Base-by-base conservation (phyloP, 2,329 filamentous ascomycete species). In the Aureobasidium sp. region DNA sequence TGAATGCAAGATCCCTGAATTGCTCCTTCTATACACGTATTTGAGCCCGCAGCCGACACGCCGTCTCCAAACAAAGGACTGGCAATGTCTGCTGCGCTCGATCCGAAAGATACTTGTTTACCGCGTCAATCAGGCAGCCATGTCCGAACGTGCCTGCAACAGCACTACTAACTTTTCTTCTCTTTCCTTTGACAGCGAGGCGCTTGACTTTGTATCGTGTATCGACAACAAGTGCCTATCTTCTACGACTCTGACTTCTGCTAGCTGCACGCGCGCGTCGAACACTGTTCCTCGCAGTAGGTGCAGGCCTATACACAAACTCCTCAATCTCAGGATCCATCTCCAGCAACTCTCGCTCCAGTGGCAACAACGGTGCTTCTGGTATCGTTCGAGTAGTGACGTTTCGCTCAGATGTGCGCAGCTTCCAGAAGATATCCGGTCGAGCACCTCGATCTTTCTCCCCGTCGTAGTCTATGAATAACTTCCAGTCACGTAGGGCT, bases 401-500 rank as follows among this genome's bases (percentile, higher is more conserved):
- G 11, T 73, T 69, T 42, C 70, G 70, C 37, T 72, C 69, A 41
- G 70, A 70, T 62, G 69, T 74, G 20, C 69, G 67, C 25, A 71
- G 64, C 64, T 75, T 75, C 78, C 78, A 80, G 67, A 71, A 76
- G 25, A 80, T 69, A 61, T 77, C 74, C 0, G 77, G 75, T 41
- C 57, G 37, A n/a, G 66, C 65, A 52, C 67, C 68, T 15, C 73
- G 70, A 4, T 68, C 70, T 36, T 71, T 68, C n/a, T 69, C 70
- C 56, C 70, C 69, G 8, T 66, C 66, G 64, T 76, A 74, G 67
- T 80, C 78, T 64, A 80, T 73, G 39, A 75, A 72, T 29, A 82
- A 69, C 47, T 76, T 77, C 76, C 80, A 82, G 65, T 75, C 75
- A 44, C 75, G 71, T 20, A 80, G 70, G 3, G 77, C 75, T 63